Evolutionary conservation across 164 flowering plant species (phyloP).

Genomic region (Annona squamosa): DNA sequence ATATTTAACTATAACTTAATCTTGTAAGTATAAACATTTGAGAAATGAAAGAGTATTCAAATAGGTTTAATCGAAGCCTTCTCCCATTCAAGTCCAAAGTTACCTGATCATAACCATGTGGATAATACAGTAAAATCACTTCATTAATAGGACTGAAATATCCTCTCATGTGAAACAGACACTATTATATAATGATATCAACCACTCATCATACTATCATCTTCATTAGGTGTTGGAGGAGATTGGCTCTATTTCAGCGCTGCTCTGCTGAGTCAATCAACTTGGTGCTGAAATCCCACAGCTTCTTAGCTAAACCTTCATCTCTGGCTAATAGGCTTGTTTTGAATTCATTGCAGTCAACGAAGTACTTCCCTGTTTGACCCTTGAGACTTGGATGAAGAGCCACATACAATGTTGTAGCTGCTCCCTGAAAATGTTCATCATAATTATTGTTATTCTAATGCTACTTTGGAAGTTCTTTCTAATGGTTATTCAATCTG

Average conservation of each 20-base stretch:
- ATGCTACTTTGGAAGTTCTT: too few species aligned
- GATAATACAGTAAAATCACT: neutral
- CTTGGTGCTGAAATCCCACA: constrained; percentile 92
- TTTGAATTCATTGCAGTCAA: constrained; percentile 67
- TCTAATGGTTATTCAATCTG: too few species aligned
- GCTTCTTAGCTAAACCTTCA: constrained; percentile 42
- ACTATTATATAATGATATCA: neutral
- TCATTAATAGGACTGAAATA: neutral
- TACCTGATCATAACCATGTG: too few species aligned
- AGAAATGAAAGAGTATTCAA: neutral
- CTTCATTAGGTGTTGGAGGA: neutral
- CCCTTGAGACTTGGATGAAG: constrained; percentile 76
- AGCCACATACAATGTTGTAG: constrained; percentile 85
- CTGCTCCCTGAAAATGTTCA: constrained; percentile 64
- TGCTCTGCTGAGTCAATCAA: constrained; percentile 31
- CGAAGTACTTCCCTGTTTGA: constrained; percentile 66
- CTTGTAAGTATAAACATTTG: neutral
- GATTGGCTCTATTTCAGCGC: neutral
- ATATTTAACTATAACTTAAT: too few species aligned
- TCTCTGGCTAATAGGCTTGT: constrained; percentile 53
- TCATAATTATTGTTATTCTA: neutral
- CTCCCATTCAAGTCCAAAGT: neutral
- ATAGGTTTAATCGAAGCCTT: neutral
- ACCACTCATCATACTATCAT: neutral
- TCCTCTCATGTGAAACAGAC: neutral